phyloP scores from a whole-genome alignment of 208 protist species.

The Leptomonas seymouri region DNA sequence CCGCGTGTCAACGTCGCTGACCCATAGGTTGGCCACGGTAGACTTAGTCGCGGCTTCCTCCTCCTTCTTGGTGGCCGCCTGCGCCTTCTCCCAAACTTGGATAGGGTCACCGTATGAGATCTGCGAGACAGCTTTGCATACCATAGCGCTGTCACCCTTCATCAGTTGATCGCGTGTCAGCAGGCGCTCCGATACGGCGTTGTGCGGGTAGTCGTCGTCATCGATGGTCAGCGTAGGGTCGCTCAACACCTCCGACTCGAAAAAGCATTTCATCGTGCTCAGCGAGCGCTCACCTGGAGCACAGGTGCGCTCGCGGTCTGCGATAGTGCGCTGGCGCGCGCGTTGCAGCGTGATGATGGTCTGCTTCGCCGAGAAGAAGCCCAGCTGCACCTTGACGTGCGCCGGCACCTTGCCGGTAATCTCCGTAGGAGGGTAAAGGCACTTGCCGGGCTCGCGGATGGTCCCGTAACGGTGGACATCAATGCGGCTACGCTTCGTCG shows the following conservation, averaged over 20 bases:
- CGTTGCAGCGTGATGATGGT: conserved; percentile 54
- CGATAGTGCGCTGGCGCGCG: conserved; percentile 29
- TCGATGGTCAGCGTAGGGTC: conserved; percentile 69
- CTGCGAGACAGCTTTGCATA: conserved; percentile 49
- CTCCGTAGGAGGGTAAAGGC: conserved; percentile 69
- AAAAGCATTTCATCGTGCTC: conserved; percentile 64
- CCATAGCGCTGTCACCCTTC: conserved; percentile 39
- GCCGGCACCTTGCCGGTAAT: conserved; percentile 36
- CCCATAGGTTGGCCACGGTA: conserved; percentile 64
- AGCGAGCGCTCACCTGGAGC: conserved; percentile 39
- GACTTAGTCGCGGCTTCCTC: conserved; percentile 15
- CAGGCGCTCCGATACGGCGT: conserved; percentile 58
- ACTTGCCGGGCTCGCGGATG: conserved; percentile 79
- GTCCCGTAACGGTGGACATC: conserved; percentile 72
- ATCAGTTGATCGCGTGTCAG: conserved; percentile 43
- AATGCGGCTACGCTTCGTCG: conserved; percentile 47
- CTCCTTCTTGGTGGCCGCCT: conserved; percentile 2
- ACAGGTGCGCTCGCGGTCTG: conserved; percentile 49
- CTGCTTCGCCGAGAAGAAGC: conserved; percentile 88
- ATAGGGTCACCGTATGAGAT: conserved; percentile 87
- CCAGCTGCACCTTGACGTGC: conserved; percentile 74
- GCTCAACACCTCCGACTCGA: conserved; percentile 65
- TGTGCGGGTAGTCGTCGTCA: conserved; percentile 74
- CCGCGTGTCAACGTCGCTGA: conserved; percentile 62
- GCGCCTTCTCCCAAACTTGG: conserved; percentile 72